Conservation (phyloP, 2,329 filamentous ascomycete species). For the Apiospora marii region DNA sequence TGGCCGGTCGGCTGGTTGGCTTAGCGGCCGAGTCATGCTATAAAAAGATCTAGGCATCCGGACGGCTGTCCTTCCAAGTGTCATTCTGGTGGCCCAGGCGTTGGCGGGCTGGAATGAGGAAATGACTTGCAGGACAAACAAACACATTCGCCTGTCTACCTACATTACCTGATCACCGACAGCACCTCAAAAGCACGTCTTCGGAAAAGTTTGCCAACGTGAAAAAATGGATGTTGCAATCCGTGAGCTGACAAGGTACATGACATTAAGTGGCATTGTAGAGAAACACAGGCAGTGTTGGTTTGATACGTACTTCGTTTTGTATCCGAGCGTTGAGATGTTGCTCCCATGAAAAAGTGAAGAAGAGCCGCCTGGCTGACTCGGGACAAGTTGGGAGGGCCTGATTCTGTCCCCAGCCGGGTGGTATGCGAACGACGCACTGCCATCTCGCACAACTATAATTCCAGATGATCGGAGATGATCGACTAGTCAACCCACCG, state of each 20-base stretch:
- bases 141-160: too few species aligned
- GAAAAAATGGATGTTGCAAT: not conserved
- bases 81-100: not conserved
- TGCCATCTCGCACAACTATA: conserved; percentile 10
- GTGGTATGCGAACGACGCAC: not conserved
- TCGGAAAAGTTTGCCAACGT: not conserved
- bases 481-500: not conserved
- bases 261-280: not conserved
- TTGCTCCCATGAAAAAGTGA: not conserved
- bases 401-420: conserved; percentile 13
- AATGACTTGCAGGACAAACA: conserved; percentile 2
- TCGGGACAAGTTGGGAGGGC: not conserved
- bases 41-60: not conserved
- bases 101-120: not conserved
- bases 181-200: not conserved
- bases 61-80: not conserved
- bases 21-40: not conserved
- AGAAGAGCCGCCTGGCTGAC: not conserved
- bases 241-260: conserved; percentile 7
- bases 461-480: conserved; percentile 12
- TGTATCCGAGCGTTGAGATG: not conserved
- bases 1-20: not conserved
- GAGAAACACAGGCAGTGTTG: conserved; percentile 7
- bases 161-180: too few species aligned
- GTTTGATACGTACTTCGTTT: conserved; percentile 14